Evolutionary conservation across 331 rosid genomes (phyloP), one percentile per base, ranked within the genome.

Genomic region (Spiraea crenata): DNA sequence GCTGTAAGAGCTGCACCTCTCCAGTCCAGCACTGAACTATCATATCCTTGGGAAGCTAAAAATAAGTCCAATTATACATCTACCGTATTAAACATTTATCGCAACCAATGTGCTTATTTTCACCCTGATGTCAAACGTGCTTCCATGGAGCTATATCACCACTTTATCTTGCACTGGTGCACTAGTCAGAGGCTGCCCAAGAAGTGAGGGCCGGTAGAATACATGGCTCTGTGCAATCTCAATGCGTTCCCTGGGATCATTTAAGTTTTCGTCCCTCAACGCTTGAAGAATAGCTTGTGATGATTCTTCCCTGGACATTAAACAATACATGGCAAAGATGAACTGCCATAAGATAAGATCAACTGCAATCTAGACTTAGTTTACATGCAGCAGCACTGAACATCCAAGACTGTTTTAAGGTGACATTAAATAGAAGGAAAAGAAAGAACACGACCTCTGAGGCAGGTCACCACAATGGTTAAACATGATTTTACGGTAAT

Each of bases 211-310:
- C 80, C 87, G 82, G 76, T 88, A 93, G 84, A 93, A 93, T 59
- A 74, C 96, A 76, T 90, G 97, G 85, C 90, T 93, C 48, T 93
- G 98, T 15, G 97, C 97, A 70, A 93, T 86, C 83, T 85, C 97
- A 67, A 93, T 93, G 74, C 97, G 89, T 9, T 93, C 97, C 34
- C 98, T 86, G 4, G 97, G 98, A 82, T 93, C 98, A 54, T 93
- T 93, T 81, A 90, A 73, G 60, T 87, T 90, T 68, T 93, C 96
- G 49, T 93, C 98, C 81, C 98, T 86, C 81, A 93, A 62, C 20
- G 97, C 93, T 73, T 88, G 82, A 5, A 93, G 92, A 86, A 93
- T 90, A 37, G 96, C 97, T 70, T 81, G 86, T 46, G 96, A 63
- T 74, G 93, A 84, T 46, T 83, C 85, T 77, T 93, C 97, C 90